phyloP scores from a whole-genome alignment of 192 early-diverging fungal genomes.

The Coemansia sp. region DNA sequence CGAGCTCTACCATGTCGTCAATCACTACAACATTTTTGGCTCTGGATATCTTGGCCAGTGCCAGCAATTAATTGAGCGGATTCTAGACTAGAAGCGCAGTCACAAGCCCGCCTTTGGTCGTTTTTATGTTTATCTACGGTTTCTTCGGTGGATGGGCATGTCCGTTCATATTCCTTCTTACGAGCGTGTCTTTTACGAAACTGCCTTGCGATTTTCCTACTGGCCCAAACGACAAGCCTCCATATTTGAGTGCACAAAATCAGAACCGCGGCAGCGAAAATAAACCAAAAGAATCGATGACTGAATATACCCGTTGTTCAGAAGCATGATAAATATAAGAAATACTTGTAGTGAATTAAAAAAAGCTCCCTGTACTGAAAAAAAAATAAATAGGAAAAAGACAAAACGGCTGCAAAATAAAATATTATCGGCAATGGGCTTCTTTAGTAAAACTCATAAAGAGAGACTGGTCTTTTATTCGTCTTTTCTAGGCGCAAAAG shows the following conservation, averaged over 20 bases:
- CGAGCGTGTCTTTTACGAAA: too few relatives aligned
- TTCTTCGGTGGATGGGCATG: background rate
- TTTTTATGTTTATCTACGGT: background rate
- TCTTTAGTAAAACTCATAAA: too few relatives aligned
- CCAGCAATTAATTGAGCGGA: constrained; percentile 14
- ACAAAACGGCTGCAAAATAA: too few relatives aligned
- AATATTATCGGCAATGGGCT: too few relatives aligned
- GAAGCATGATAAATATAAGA: too few relatives aligned
- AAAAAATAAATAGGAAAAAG: too few relatives aligned
- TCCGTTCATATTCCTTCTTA: too few relatives aligned
- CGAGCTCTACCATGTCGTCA: constrained; percentile 39
- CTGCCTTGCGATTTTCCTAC: background rate
- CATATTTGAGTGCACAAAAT: background rate
- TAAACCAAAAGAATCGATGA: background rate
- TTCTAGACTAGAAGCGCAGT: background rate
- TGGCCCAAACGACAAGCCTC: background rate
- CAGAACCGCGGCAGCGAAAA: background rate
- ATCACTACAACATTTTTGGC: constrained; percentile 47
- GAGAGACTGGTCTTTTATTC: too few relatives aligned
- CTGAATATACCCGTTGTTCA: background rate
- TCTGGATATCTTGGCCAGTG: constrained; percentile 15
- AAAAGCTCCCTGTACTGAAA: too few relatives aligned
- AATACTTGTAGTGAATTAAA: too few relatives aligned
- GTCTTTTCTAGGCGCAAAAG: too few relatives aligned
- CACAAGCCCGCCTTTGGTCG: too few relatives aligned